Evolutionary conservation across 768 basidiomycete species (phyloP).

Genomic region (Pleurotus sapidus): DNA sequence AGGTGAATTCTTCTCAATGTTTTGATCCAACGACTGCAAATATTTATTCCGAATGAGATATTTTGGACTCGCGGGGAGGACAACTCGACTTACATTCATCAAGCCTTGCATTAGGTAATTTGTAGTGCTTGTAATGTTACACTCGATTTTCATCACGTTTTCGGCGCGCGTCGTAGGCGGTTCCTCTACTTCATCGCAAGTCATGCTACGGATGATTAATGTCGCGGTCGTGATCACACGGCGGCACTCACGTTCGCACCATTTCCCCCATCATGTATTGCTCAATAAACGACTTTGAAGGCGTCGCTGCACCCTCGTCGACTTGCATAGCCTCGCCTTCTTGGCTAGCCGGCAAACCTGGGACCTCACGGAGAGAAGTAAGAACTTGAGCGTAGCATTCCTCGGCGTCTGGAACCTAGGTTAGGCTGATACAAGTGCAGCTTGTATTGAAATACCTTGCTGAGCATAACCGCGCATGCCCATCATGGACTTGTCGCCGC

Average conservation of each 20-base stretch:
- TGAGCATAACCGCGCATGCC: conserved; percentile 61
- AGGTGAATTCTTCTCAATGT: conserved; percentile 82
- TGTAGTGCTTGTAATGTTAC: conserved; percentile 84
- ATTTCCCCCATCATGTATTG: conserved; percentile 81
- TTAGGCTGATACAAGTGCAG: background rate
- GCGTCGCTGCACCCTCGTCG: conserved; percentile 17
- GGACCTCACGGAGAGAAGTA: conserved; percentile 68
- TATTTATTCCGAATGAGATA: background rate
- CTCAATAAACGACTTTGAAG: conserved; percentile 62
- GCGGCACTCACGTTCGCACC: conserved; percentile 52
- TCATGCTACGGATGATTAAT: conserved; percentile 48
- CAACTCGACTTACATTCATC: conserved; percentile 50
- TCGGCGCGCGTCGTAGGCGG: conserved; percentile 60
- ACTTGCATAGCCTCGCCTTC: conserved; percentile 17
- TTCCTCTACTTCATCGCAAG: conserved; percentile 85
- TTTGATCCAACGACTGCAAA: conserved; percentile 76
- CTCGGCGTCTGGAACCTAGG: conserved; percentile 70
- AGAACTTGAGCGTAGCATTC: conserved; percentile 84
- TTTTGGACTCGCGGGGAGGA: too few species aligned
- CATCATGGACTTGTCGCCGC: conserved; percentile 31
- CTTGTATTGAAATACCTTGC: conserved; percentile 52
- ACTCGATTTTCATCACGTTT: conserved; percentile 83
- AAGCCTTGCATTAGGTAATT: conserved; percentile 91
- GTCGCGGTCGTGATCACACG: background rate
- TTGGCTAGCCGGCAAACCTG: conserved; percentile 32